These are phyloP conservation scores for Suillus cothurnatus DNA, from an alignment of 768 basidiomycete species.

Conservation along the genomic window DNA sequence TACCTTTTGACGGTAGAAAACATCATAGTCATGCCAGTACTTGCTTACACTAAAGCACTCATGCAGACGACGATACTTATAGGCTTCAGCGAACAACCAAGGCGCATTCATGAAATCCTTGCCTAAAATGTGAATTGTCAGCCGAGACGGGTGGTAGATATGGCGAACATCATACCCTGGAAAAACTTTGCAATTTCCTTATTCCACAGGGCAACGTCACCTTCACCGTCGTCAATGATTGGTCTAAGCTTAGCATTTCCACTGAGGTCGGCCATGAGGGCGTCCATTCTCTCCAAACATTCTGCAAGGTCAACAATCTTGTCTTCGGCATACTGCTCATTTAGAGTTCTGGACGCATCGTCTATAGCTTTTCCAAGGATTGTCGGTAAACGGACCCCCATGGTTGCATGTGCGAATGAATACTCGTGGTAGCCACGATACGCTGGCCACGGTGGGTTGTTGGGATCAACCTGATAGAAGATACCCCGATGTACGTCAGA, in stretches of 20 bases:
- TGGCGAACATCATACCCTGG: slow-evolving; percentile 51
- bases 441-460: slow-evolving; percentile 83
- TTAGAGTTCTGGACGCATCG: slow-evolving; percentile 86
- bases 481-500: background rate
- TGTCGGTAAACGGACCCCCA: slow-evolving; percentile 94
- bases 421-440: slow-evolving; percentile 82
- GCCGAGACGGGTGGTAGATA: background rate
- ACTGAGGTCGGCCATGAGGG: slow-evolving; percentile 85
- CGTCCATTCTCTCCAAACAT: slow-evolving; percentile 89
- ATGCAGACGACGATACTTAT: slow-evolving; percentile 88
- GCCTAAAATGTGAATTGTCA: slow-evolving; percentile 40
- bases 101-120: slow-evolving; percentile 96
- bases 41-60: slow-evolving; percentile 94
- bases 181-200: slow-evolving; percentile 96
- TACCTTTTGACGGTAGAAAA: slow-evolving; percentile 93
- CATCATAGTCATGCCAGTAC: slow-evolving; percentile 89
- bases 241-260: slow-evolving; percentile 83
- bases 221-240: slow-evolving; percentile 89
- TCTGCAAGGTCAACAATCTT: slow-evolving; percentile 79
- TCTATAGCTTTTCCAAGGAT: slow-evolving; percentile 96
- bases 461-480: slow-evolving; percentile 65
- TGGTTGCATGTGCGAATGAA: slow-evolving; percentile 89
- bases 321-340: slow-evolving; percentile 83
- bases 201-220: slow-evolving; percentile 94
- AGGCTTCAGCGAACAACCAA: slow-evolving; percentile 95